A percentile compares a stretch with the other conserved stretches of the same genome.
These are phyloP conservation scores for Umbellularia californica DNA, from an alignment of 164 flowering plant genomes.

Conservation along the genomic window DNA sequence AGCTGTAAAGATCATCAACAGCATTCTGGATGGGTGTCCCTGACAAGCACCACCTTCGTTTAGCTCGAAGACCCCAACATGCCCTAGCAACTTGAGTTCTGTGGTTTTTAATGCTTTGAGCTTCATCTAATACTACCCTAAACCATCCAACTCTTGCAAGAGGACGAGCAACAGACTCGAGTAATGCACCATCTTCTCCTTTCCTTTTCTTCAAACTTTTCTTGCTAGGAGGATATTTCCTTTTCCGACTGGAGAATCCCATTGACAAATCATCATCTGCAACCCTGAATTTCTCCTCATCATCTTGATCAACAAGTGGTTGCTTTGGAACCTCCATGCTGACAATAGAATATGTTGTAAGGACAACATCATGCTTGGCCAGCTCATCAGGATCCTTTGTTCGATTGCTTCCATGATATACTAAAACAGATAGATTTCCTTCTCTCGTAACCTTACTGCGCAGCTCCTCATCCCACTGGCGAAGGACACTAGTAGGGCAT, in stretches of 20 bases:
- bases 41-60: conserved; percentile 95
- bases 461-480: conserved; percentile 93
- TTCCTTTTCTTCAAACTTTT: conserved; percentile 29
- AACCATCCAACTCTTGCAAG: conserved; percentile 91
- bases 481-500: conserved; percentile 93
- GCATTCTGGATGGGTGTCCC: conserved; percentile 98
- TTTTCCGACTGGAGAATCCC: not conserved
- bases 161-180: conserved; percentile 58
- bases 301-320: conserved; percentile 78
- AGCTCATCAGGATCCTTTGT: conserved; percentile 75
- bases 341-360: conserved; percentile 91
- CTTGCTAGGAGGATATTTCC: conserved; percentile 3
- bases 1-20: conserved; percentile 93
- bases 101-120: conserved; percentile 95
- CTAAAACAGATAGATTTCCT: conserved; percentile 59
- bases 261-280: not conserved
- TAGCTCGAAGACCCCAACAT: conserved; percentile 94
- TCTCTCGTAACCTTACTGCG: conserved; percentile 69
- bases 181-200: conserved; percentile 34
- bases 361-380: conserved; percentile 86
- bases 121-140: conserved; percentile 94
- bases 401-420: conserved; percentile 87
- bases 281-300: conserved; percentile 37
- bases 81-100: conserved; percentile 96
- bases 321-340: conserved; percentile 95